phyloP scores from a whole-genome alignment of 257 asterid genomes.

The Solanum rostratum region DNA sequence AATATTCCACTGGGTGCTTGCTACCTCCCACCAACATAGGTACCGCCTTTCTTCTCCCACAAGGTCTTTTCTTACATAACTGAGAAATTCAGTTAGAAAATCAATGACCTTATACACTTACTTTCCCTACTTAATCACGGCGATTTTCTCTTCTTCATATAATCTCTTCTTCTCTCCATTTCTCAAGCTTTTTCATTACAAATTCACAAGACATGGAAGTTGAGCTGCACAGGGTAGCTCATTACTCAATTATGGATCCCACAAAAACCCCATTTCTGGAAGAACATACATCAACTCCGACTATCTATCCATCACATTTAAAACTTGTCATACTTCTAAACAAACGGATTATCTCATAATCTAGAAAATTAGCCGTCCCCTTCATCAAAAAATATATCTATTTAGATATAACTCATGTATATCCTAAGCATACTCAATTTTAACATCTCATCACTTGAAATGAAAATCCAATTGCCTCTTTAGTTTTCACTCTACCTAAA shows the following conservation, averaged over 20 bases:
- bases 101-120: not conserved
- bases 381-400: not conserved
- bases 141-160: not conserved
- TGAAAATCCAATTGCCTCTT: not conserved
- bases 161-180: not conserved
- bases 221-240: not conserved
- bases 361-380: not conserved
- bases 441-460: not conserved
- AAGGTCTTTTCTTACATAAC: not conserved
- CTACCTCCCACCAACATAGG: not conserved
- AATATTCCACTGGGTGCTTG: not conserved
- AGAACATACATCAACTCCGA: not conserved
- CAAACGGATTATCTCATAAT: not conserved
- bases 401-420: not conserved
- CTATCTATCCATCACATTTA: not conserved
- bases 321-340: not conserved
- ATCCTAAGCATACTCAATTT: not conserved
- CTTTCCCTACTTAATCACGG: not conserved
- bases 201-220: not conserved
- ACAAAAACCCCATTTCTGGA: not conserved
- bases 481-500: not conserved
- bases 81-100: not conserved
- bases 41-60: not conserved
- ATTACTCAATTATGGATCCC: not conserved
- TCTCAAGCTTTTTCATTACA: not conserved